Evolutionary conservation across 345 rosid genomes (phyloP).

Genomic region (Ceriops zippeliana): DNA sequence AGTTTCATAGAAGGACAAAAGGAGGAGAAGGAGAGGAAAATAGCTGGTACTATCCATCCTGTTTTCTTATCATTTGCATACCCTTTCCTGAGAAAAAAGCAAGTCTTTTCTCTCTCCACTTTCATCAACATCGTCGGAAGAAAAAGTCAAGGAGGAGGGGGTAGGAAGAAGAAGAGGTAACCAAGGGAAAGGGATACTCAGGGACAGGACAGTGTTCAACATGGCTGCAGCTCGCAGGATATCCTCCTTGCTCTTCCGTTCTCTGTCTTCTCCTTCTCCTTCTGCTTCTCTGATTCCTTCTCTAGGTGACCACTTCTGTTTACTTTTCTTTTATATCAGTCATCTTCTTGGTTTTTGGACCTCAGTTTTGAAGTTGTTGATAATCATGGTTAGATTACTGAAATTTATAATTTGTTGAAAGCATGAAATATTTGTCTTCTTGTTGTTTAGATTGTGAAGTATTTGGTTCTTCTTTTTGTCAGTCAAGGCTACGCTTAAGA

Average conservation of each 20-base stretch:
- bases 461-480: neutral
- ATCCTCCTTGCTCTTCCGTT: slow-evolving; percentile 30
- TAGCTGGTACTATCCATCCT: too few relatives aligned
- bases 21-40: too few relatives aligned
- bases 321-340: neutral
- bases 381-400: neutral
- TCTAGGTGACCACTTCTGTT: slow-evolving; percentile 32
- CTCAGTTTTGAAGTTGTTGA: neutral
- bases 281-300: slow-evolving; percentile 37
- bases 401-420: neutral
- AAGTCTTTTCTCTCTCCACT: too few relatives aligned
- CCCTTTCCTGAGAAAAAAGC: too few relatives aligned
- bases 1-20: too few relatives aligned
- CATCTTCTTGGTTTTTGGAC: neutral
- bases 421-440: neutral
- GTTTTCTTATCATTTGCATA: too few relatives aligned
- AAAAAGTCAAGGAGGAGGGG: too few relatives aligned
- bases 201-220: neutral
- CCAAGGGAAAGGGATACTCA: too few relatives aligned
- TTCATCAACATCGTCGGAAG: too few relatives aligned
- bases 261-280: slow-evolving; percentile 32
- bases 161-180: neutral
- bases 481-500: neutral
- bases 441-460: neutral
- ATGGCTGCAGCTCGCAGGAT: slow-evolving; percentile 53